Conservation (phyloP, 768 basidiomycete species). For the Lactifluus hygrophoroides region DNA sequence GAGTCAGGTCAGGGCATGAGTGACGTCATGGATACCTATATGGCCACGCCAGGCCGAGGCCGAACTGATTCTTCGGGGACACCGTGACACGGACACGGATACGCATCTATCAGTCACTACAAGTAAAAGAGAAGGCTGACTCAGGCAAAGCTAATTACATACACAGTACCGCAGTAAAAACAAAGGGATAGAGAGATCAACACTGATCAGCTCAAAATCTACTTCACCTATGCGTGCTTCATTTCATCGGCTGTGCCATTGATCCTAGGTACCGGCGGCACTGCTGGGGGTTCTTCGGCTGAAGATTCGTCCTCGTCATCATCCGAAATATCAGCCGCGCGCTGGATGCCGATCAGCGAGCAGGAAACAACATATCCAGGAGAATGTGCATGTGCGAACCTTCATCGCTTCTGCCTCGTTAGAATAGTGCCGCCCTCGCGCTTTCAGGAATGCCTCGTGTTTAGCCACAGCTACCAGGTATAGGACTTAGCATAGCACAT, state of each 20-base stretch:
- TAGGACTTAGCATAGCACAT: not conserved
- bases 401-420: constrained; percentile 93
- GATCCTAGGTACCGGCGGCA: not conserved
- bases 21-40: too few species aligned
- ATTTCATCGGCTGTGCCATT: constrained; percentile 6
- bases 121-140: too few species aligned
- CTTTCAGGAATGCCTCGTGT: constrained; percentile 73
- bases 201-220: not conserved
- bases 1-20: too few species aligned
- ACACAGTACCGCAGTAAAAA: not conserved
- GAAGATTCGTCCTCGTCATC: constrained; percentile 49
- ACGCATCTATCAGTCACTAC: too few species aligned
- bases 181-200: not conserved
- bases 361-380: constrained; percentile 13
- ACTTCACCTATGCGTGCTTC: not conserved
- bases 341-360: constrained; percentile 34
- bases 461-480: constrained; percentile 59
- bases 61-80: too few species aligned
- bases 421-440: constrained; percentile 78
- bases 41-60: too few species aligned
- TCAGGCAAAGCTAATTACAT: too few species aligned
- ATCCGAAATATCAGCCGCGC: constrained; percentile 53
- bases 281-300: not conserved
- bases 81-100: too few species aligned
- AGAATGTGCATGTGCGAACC: constrained; percentile 33